Conservation (phyloP, 2,329 filamentous ascomycete genomes). For the Didymella exigua region DNA sequence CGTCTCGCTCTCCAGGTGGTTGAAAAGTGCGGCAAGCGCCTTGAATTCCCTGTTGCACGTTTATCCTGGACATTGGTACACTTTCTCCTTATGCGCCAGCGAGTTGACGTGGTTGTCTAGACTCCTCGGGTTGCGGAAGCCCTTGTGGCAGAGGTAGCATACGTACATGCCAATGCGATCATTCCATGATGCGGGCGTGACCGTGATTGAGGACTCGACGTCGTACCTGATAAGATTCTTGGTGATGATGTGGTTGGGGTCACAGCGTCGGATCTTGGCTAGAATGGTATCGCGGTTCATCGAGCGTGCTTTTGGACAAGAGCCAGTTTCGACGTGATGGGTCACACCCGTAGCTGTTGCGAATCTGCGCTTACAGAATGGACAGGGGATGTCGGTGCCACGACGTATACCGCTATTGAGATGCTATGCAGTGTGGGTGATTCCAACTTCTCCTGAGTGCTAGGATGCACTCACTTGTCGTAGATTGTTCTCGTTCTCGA, state of each 20-base stretch:
- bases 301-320: slow-evolving; percentile 51
- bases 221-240: slow-evolving; percentile 13
- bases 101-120: slow-evolving; percentile 64
- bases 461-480: slow-evolving; percentile 14
- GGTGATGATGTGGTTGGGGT: slow-evolving; percentile 42
- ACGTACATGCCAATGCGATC: slow-evolving; percentile 57
- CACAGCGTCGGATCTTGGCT: slow-evolving; percentile 52
- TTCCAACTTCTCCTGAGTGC: background rate
- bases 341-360: slow-evolving; percentile 60
- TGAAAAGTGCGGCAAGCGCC: slow-evolving; percentile 50
- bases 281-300: slow-evolving; percentile 60
- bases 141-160: slow-evolving; percentile 61
- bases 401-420: slow-evolving; percentile 59
- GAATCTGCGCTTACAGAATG: slow-evolving; percentile 58
- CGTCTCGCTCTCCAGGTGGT: slow-evolving; percentile 55
- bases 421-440: slow-evolving; percentile 49
- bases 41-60: slow-evolving; percentile 50
- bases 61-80: slow-evolving; percentile 54
- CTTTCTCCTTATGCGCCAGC: slow-evolving; percentile 55
- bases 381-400: slow-evolving; percentile 55
- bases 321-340: slow-evolving; percentile 62
- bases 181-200: slow-evolving; percentile 49
- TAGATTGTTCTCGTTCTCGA: slow-evolving; percentile 28
- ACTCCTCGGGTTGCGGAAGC: slow-evolving; percentile 44
- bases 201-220: slow-evolving; percentile 21